Evolutionary conservation across 768 basidiomycete genomes (phyloP), one percentile per base, ranked within the genome.

Genomic region (Pleurotus pulmonarius): DNA sequence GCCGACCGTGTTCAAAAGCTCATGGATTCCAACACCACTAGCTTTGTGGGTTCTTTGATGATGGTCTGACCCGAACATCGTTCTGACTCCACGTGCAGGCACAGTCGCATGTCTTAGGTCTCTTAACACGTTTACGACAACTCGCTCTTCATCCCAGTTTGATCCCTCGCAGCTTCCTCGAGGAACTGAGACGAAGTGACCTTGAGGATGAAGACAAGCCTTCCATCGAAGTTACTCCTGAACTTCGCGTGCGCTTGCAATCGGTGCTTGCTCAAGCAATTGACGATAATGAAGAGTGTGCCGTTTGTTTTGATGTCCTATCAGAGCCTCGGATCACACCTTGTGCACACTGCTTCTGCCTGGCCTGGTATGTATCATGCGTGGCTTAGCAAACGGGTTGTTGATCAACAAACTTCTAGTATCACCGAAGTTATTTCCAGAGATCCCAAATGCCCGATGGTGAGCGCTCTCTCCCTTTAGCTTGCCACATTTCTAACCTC

Each of bases 121-220:
- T 94, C 79, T 79, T 94, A n/a, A 93, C 91, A 6, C 87, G 93
- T 15, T 75, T 95, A 67, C 83, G 92, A 26, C 93, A 95, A 69
- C 72, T 94, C 16, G 87, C 81, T 15, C 79, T 93, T 22, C 90
- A 94, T 64, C 88, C 92, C 0, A 83, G 82, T 1, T 76, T 95
- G 22, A 73, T 92, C 48, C 92, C 92, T 3, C 59, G 72, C 6
- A 76, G 83, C 58, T 94, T 92, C 63, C 66, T 92, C 9, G 83
- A 89, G 41, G 77, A 87, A 58, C 75, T 92, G 45, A 72, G 73
- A 37, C 29, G 29, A 34, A 62, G 65, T n/a, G 69, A 64, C 16
- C 75, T 75, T 16, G 69, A 66, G 3, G 65, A 70, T n/a, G 72
- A 70, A 1, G 62, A 69, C 41, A 59, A 59, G 3, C 49, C 59